A percentile compares a stretch with the other conserved stretches of the same genome.
These are phyloP conservation scores for Calonectria hawksworthii DNA, from an alignment of 2,329 filamentous ascomycete genomes.

Conservation along the genomic window DNA sequence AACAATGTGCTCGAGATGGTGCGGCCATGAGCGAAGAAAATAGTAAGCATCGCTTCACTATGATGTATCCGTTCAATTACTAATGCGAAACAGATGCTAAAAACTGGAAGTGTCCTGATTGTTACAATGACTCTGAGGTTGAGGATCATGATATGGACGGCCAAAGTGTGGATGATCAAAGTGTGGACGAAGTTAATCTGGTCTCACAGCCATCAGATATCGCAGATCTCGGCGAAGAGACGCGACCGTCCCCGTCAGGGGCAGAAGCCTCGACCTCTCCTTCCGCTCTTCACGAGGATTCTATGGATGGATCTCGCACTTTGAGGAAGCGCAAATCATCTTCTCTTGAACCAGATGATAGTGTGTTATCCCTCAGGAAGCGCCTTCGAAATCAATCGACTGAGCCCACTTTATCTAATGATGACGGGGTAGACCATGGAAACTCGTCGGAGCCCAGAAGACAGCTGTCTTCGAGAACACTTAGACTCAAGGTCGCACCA, in stretches of 20 bases:
- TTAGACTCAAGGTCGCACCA: constrained; percentile 66
- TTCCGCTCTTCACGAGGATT: constrained; percentile 31
- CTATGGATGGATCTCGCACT: constrained; percentile 75
- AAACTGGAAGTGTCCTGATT: constrained; percentile 67
- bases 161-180: constrained; percentile 23
- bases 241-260: constrained; percentile 12
- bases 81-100: constrained; percentile 53
- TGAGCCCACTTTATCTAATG: constrained; percentile 54
- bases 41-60: constrained; percentile 39
- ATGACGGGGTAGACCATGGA: constrained; percentile 50
- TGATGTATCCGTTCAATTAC: neutral
- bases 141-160: constrained; percentile 45
- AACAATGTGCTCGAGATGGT: constrained; percentile 86
- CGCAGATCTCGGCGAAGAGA: constrained; percentile 31
- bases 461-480: constrained; percentile 66
- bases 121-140: constrained; percentile 52
- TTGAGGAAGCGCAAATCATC: constrained; percentile 89
- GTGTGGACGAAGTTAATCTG: constrained; percentile 36
- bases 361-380: constrained; percentile 65
- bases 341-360: constrained; percentile 74
- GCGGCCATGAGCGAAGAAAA: constrained; percentile 53
- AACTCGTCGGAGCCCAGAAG: constrained; percentile 47
- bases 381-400: constrained; percentile 64
- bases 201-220: constrained; percentile 47
- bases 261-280: constrained; percentile 29